These are phyloP conservation scores for Stagonosporopsis chrysanthemi DNA, from an alignment of 2,329 filamentous ascomycete species.

Conservation along the genomic window DNA sequence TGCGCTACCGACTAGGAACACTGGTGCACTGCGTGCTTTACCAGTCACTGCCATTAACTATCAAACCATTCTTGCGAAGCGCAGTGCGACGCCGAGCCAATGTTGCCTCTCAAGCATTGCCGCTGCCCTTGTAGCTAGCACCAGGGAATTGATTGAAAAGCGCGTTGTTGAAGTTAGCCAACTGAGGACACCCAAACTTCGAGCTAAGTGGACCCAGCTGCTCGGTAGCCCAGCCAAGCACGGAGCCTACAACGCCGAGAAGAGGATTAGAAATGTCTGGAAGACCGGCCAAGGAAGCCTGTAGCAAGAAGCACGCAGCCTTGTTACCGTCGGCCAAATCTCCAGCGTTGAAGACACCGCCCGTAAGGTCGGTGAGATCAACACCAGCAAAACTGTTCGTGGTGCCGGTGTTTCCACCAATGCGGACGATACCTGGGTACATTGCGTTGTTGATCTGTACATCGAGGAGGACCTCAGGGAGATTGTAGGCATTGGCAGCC, in stretches of 20 bases:
- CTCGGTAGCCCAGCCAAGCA: slow-evolving; percentile 26
- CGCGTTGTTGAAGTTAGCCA: slow-evolving; percentile 24
- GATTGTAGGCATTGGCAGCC: slow-evolving; percentile 13
- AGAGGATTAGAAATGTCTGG: slow-evolving; percentile 27
- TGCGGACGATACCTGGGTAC: slow-evolving; percentile 25
- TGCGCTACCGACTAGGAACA: neutral
- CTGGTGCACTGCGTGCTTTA: slow-evolving; percentile 17
- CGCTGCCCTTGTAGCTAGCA: slow-evolving; percentile 19
- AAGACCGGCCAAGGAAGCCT: slow-evolving; percentile 22
- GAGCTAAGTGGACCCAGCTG: slow-evolving; percentile 23
- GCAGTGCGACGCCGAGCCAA: slow-evolving; percentile 1
- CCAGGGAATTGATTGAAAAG: slow-evolving; percentile 28
- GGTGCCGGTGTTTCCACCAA: slow-evolving; percentile 33
- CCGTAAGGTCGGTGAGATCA: slow-evolving; percentile 27
- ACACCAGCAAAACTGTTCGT: slow-evolving; percentile 29
- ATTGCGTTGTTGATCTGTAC: slow-evolving; percentile 25
- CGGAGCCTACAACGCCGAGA: slow-evolving; percentile 22
- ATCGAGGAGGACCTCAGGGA: slow-evolving; percentile 17
- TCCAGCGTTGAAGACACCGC: slow-evolving; percentile 26
- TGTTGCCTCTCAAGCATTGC: neutral
- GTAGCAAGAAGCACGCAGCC: slow-evolving; percentile 27
- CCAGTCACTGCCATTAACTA: neutral
- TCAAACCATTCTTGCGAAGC: neutral
- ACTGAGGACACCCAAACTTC: slow-evolving; percentile 24
- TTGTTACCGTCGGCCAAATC: slow-evolving; percentile 29